phyloP scores from a whole-genome alignment of 2,329 filamentous ascomycete species.

The Fusarium verrucosum region DNA sequence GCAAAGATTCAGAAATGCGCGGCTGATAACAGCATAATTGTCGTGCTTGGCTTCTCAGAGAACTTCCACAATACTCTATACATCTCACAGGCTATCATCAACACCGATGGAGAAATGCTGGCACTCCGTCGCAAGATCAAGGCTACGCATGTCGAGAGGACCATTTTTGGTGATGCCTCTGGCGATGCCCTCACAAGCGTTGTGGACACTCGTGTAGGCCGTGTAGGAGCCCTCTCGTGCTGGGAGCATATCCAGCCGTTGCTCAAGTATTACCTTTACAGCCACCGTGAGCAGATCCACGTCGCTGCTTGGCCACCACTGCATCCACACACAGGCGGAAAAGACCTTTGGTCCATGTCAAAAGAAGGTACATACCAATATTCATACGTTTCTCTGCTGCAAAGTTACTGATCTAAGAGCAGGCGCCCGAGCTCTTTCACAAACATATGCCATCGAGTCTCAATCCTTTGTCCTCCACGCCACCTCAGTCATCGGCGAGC shows the following conservation, averaged over 20 bases:
- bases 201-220: neutral
- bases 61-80: slow-evolving; percentile 49
- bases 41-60: slow-evolving; percentile 56
- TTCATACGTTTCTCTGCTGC: neutral
- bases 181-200: slow-evolving; percentile 3
- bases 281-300: slow-evolving; percentile 13
- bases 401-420: neutral
- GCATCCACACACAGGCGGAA: neutral
- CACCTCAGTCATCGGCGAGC: neutral
- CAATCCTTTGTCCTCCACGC: neutral
- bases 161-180: slow-evolving; percentile 56
- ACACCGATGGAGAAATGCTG: slow-evolving; percentile 50
- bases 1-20: slow-evolving; percentile 46
- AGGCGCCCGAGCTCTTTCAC: neutral
- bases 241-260: slow-evolving; percentile 45
- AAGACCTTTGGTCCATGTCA: slow-evolving; percentile 41
- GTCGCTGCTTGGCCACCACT: slow-evolving; percentile 14
- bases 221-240: slow-evolving; percentile 55
- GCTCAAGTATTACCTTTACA: slow-evolving; percentile 11
- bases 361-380: slow-evolving; percentile 35
- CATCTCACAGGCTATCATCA: slow-evolving; percentile 57
- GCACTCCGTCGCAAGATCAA: slow-evolving; percentile 59
- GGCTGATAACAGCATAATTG: slow-evolving; percentile 48
- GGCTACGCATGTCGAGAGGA: slow-evolving; percentile 61
- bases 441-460: neutral